Conservation (phyloP, 2,329 filamentous ascomycete genomes). For the Ascochyta clinopodiicola region DNA sequence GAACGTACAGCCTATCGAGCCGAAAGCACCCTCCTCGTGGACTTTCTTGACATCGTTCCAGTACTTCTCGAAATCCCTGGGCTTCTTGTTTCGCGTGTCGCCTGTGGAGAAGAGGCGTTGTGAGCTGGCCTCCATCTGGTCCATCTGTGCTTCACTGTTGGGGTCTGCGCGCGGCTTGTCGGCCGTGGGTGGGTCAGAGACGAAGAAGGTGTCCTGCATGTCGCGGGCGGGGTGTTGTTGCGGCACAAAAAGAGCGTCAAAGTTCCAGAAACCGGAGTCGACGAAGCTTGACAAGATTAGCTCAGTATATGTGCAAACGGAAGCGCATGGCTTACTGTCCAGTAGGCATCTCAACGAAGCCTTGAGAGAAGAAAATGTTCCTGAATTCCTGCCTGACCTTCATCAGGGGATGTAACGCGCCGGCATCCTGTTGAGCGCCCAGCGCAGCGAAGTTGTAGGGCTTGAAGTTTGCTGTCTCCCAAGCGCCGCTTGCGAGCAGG, state of each 20-base stretch:
- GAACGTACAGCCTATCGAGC: slow-evolving; percentile 76
- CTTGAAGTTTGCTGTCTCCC: slow-evolving; percentile 92
- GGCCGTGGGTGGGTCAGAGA: slow-evolving; percentile 82
- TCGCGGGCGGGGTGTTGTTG: slow-evolving; percentile 98
- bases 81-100: slow-evolving; percentile 56
- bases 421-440: slow-evolving; percentile 65
- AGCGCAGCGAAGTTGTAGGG: slow-evolving; percentile 79
- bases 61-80: slow-evolving; percentile 79
- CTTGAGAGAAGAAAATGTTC: slow-evolving; percentile 99
- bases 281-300: slow-evolving; percentile 66
- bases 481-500: slow-evolving; percentile 85
- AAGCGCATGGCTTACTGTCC: slow-evolving; percentile 61
- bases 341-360: slow-evolving; percentile 98
- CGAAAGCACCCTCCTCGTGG: slow-evolving; percentile 89
- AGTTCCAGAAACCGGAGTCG: slow-evolving; percentile 99
- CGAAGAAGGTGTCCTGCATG: slow-evolving; percentile 98
- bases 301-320: not conserved
- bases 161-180: slow-evolving; percentile 69
- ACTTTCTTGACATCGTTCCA: slow-evolving; percentile 87
- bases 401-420: slow-evolving; percentile 68
- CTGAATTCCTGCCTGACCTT: slow-evolving; percentile 96
- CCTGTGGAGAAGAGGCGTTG: slow-evolving; percentile 63
- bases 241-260: slow-evolving; percentile 93
- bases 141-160: slow-evolving; percentile 53
- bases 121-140: slow-evolving; percentile 57